Percentiles rank a stretch among this genome's conserved stretches.
phyloP scores from a whole-genome alignment of 1,284 basidiomycete species.

The Fomes fomentarius region DNA sequence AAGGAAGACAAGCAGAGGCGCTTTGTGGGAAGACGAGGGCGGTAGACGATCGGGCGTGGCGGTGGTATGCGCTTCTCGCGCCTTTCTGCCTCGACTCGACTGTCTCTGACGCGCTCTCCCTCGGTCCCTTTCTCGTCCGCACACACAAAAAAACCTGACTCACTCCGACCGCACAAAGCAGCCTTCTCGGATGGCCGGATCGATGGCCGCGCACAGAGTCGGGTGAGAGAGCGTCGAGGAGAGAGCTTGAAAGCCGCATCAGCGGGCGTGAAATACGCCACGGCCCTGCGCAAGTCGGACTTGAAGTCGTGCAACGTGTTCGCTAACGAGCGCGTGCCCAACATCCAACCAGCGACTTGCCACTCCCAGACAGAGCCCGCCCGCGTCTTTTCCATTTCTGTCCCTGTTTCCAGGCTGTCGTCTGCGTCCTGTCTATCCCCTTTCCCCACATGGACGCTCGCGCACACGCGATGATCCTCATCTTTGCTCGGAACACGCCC shows the following conservation, averaged over 20 bases:
- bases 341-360: slow-evolving; percentile 13
- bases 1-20: slow-evolving; percentile 24
- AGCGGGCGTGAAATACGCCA: slow-evolving; percentile 13
- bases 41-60: slow-evolving; percentile 24
- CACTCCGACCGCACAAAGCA: neutral
- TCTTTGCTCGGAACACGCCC: neutral
- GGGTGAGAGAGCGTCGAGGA: neutral
- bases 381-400: neutral
- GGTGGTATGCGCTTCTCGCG: slow-evolving; percentile 17
- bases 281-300: slow-evolving; percentile 16
- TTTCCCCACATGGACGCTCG: neutral
- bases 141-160: neutral
- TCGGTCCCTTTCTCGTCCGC: too few species aligned
- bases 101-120: neutral
- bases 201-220: too few species aligned
- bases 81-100: neutral
- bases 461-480: neutral
- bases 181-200: too few species aligned
- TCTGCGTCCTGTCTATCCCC: neutral
- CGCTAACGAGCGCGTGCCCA: slow-evolving; percentile 17
- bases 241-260: slow-evolving; percentile 14
- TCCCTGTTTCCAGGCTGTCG: slow-evolving; percentile 1
- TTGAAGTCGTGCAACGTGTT: slow-evolving; percentile 26
- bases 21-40: slow-evolving; percentile 21
- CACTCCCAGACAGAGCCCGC: slow-evolving; percentile 9